Percentiles rank a stretch among this genome's conserved stretches.
phyloP scores from a whole-genome alignment of 306 rosid genomes.

The Cicer arietinum region DNA sequence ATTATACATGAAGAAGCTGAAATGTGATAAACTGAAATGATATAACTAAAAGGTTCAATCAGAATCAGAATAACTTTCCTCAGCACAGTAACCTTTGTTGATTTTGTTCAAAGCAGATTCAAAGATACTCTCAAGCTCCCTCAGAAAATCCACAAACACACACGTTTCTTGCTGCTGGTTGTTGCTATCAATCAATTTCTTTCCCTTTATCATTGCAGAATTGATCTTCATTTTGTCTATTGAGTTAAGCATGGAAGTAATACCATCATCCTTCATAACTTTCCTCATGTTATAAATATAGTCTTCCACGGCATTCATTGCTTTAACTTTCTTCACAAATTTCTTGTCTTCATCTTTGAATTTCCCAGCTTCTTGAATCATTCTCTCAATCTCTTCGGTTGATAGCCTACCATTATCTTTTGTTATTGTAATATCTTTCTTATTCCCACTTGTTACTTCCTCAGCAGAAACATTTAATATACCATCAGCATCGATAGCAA shows the following conservation, averaged over 20 bases:
- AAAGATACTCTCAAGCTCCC: not conserved
- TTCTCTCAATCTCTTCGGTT: not conserved
- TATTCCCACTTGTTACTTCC: not conserved
- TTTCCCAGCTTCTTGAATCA: not conserved
- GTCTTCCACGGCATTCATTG: not conserved
- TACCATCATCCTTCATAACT: not conserved
- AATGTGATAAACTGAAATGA: not conserved
- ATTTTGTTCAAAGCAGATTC: not conserved
- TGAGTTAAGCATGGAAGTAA: not conserved
- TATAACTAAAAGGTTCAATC: not conserved
- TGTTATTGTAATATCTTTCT: not conserved
- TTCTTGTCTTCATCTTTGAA: not conserved
- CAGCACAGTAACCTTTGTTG: not conserved
- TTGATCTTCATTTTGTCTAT: not conserved
- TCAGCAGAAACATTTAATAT: constrained; percentile 7
- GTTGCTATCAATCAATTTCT: not conserved
- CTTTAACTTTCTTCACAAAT: not conserved
- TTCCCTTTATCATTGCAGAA: not conserved
- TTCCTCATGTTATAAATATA: constrained; percentile 1
- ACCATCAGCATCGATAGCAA: not conserved
- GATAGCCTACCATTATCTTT: not conserved
- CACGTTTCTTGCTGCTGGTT: not conserved
- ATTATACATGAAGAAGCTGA: not conserved
- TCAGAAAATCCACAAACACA: not conserved
- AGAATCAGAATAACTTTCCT: constrained; percentile 1